A percentile compares a stretch with the other conserved stretches of the same genome.
phyloP scores from a whole-genome alignment of 129 eudicot genomes.

The Flaveria bidentis region DNA sequence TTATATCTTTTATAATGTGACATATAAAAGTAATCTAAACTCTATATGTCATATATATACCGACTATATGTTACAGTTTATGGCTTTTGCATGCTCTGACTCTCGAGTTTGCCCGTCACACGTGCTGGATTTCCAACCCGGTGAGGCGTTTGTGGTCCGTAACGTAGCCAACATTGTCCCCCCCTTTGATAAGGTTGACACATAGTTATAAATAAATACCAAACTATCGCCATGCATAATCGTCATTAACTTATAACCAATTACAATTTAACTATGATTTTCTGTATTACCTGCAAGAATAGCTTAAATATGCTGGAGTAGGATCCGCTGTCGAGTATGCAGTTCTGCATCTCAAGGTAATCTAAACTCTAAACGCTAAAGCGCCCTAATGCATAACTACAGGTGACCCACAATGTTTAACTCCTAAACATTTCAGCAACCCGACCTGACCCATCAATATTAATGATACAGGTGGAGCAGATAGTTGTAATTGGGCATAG shows the following conservation, averaged over 20 bases:
- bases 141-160: slow-evolving; percentile 91
- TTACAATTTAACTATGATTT: slow-evolving; percentile 9
- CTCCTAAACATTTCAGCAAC: background rate
- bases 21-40: too few species aligned
- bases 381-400: background rate
- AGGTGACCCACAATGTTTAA: background rate
- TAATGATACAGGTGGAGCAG: slow-evolving; percentile 61
- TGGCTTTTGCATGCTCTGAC: slow-evolving; percentile 97
- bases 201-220: slow-evolving; percentile 6
- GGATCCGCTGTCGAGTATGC: too few species aligned
- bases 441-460: background rate
- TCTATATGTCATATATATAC: background rate
- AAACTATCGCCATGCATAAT: background rate
- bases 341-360: slow-evolving; percentile 96
- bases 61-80: slow-evolving; percentile 47
- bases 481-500: slow-evolving; percentile 97
- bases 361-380: background rate
- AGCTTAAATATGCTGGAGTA: slow-evolving; percentile 73
- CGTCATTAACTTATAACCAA: background rate
- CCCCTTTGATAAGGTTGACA: slow-evolving; percentile 67
- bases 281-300: slow-evolving; percentile 20
- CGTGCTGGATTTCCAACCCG: too few species aligned
- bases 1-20: background rate
- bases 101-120: slow-evolving; percentile 98
- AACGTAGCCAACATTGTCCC: slow-evolving; percentile 97